Conservation (phyloP, 139 green algal species). For the Chlamydomonas eustigma region DNA sequence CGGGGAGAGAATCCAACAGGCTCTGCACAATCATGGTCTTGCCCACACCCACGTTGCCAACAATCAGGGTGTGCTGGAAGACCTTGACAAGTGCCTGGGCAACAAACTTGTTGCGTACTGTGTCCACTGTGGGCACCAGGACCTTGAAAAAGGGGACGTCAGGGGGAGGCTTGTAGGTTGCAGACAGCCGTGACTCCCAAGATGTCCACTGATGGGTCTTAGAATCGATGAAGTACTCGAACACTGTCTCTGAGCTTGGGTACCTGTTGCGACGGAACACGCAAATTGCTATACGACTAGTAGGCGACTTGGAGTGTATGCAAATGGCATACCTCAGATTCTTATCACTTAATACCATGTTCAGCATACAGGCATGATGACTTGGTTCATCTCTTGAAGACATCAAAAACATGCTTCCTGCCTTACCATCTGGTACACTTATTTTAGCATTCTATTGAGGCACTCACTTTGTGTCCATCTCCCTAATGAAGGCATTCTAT, state of each 20-base stretch:
- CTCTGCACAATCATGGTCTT: slow-evolving; percentile 72
- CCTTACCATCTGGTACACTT: too few relatives aligned
- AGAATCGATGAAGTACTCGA: slow-evolving; percentile 72
- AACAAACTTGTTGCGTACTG: slow-evolving; percentile 60
- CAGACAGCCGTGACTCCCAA: slow-evolving; percentile 68
- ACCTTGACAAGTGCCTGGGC: slow-evolving; percentile 37
- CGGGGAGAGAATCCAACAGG: slow-evolving; percentile 54
- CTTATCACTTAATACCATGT: too few relatives aligned
- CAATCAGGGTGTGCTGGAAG: slow-evolving; percentile 59
- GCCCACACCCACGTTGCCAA: slow-evolving; percentile 72
- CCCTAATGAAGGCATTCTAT: too few relatives aligned
- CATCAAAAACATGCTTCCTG: too few relatives aligned
- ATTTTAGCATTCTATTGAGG: too few relatives aligned
- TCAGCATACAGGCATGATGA: too few relatives aligned
- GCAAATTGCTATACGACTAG: too few relatives aligned
- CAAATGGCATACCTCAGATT: too few relatives aligned
- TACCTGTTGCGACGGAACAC: too few relatives aligned
- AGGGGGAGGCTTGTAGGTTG: slow-evolving; percentile 50
- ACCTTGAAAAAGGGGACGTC: slow-evolving; percentile 74
- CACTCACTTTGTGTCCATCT: too few relatives aligned
- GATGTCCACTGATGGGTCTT: slow-evolving; percentile 54
- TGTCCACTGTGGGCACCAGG: slow-evolving; percentile 74
- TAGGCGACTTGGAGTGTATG: too few relatives aligned
- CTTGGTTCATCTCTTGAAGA: too few relatives aligned
- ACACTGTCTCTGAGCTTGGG: slow-evolving; percentile 66